Percentiles rank a stretch among this genome's conserved stretches.
Conservation (phyloP, 768 basidiomycete species). For the Paxillus involutus region DNA sequence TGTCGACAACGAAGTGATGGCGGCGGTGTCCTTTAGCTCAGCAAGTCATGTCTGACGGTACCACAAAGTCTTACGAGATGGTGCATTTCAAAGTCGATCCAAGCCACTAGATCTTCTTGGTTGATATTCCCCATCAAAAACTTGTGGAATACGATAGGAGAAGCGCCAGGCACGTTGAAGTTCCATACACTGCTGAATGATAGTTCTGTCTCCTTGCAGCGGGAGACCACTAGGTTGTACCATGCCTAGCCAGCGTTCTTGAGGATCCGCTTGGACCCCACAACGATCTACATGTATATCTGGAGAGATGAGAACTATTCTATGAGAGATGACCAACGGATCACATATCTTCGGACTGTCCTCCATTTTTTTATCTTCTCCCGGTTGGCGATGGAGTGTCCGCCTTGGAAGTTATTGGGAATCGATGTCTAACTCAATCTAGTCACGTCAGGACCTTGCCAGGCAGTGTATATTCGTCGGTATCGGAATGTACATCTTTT, state of each 20-base stretch:
- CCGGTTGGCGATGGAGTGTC: constrained; percentile 55
- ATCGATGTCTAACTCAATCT: constrained; percentile 98
- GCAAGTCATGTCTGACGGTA: not conserved
- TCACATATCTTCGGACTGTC: constrained; percentile 54
- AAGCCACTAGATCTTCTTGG: constrained; percentile 65
- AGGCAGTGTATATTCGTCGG: constrained; percentile 60
- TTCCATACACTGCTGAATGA: constrained; percentile 61
- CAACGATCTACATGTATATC: constrained; percentile 41
- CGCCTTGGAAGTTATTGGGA: constrained; percentile 55
- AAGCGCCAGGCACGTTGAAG: constrained; percentile 55
- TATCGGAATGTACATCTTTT: not conserved
- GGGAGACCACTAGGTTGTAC: constrained; percentile 58
- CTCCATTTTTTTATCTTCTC: constrained; percentile 57
- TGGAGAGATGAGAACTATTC: not conserved
- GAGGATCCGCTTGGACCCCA: constrained; percentile 57
- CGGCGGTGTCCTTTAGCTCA: not conserved
- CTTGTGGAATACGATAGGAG: constrained; percentile 56
- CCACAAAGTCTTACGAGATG: constrained; percentile 43
- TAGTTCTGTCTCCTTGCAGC: constrained; percentile 61
- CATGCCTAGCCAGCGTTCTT: constrained; percentile 69
- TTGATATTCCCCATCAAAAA: constrained; percentile 67
- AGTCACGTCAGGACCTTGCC: too few relatives aligned
- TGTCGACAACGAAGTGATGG: too few relatives aligned
- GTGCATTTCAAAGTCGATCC: constrained; percentile 68
- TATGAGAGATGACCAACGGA: constrained; percentile 14